These are phyloP conservation scores for Thielaviopsis euricoi DNA, from an alignment of 2,329 filamentous ascomycete species.

Conservation along the genomic window DNA sequence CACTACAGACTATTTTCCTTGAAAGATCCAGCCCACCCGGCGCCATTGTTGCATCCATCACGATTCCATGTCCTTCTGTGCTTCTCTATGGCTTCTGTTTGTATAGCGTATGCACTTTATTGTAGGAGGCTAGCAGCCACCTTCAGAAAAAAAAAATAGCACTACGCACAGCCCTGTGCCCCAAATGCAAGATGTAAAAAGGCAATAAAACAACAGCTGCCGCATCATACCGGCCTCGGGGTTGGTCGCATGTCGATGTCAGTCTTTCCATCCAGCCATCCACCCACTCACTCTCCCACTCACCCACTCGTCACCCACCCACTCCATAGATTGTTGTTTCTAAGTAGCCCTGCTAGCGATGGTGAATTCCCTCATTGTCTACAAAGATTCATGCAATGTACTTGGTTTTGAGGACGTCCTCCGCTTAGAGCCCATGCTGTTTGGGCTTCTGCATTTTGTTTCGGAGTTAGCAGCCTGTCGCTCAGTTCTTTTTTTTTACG, in stretches of 20 bases:
- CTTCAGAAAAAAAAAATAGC: background rate
- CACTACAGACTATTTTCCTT: background rate
- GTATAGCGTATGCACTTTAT: background rate
- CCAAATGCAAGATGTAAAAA: background rate
- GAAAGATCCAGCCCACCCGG: background rate
- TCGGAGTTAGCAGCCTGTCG: background rate
- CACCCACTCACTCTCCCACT: too few relatives aligned
- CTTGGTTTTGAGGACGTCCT: background rate
- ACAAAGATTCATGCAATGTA: background rate
- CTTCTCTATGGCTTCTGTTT: background rate
- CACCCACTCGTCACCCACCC: too few relatives aligned
- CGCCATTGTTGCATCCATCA: background rate
- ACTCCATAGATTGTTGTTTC: too few relatives aligned
- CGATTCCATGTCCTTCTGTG: background rate
- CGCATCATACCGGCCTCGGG: background rate
- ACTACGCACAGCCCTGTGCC: background rate
- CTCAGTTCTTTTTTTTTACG: background rate
- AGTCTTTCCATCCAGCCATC: background rate
- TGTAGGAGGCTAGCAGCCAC: background rate
- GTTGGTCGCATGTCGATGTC: background rate
- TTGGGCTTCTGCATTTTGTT: background rate
- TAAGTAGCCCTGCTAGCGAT: too few relatives aligned
- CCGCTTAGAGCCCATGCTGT: background rate
- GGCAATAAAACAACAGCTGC: background rate
- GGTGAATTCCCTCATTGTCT: background rate